A percentile compares a stretch with the other conserved stretches of the same genome.
Conservation (phyloP, 1,284 basidiomycete genomes). For the Sanghuangporus sanghuang region DNA sequence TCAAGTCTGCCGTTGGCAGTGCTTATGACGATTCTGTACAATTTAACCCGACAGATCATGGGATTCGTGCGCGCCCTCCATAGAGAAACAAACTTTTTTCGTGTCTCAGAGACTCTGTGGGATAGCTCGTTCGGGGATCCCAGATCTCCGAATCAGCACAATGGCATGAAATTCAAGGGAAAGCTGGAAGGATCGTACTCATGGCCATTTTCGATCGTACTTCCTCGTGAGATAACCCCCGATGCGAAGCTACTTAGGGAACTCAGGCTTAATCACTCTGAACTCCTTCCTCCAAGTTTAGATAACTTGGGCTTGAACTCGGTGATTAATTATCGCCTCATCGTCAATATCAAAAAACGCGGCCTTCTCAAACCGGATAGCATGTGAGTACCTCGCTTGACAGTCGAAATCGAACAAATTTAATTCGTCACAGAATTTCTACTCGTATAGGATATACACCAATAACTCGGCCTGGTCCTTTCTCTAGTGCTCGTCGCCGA, state of each 20-base stretch:
- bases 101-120: conserved; percentile 10
- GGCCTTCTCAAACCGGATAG: conserved; percentile 7
- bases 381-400: conserved; percentile 1
- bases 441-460: conserved; percentile 14
- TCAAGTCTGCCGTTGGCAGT: not conserved
- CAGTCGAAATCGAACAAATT: not conserved
- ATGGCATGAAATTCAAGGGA: not conserved
- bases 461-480: conserved; percentile 4
- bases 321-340: conserved; percentile 9
- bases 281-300: conserved; percentile 13
- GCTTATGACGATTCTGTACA: not conserved
- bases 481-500: conserved; percentile 5
- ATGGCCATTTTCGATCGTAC: conserved; percentile 13
- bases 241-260: conserved; percentile 6
- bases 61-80: conserved; percentile 5
- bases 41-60: conserved; percentile 1
- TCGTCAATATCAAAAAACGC: conserved; percentile 9
- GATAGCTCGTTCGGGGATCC: conserved; percentile 5
- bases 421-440: conserved; percentile 4
- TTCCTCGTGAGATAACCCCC: conserved; percentile 4
- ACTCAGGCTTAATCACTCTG: not conserved
- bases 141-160: not conserved
- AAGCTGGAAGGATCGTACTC: conserved; percentile 15
- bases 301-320: not conserved
- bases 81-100: conserved; percentile 4